phyloP scores from a whole-genome alignment of 192 early-diverging fungal genomes.

The Backusella sp. region DNA sequence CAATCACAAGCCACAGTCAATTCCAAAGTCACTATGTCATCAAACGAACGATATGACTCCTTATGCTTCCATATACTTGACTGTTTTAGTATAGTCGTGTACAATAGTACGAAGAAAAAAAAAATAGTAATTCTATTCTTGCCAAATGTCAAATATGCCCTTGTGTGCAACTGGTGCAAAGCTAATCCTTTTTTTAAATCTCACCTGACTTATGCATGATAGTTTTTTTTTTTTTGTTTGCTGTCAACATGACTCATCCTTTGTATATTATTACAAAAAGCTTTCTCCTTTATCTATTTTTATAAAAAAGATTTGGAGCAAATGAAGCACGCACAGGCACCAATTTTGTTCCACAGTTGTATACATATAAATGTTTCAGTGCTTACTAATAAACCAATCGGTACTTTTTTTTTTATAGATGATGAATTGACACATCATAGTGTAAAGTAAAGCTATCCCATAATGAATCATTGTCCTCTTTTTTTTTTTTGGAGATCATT shows the following conservation, averaged over 20 bases:
- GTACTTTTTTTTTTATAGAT: no score
- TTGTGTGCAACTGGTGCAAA: not conserved
- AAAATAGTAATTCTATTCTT: not conserved
- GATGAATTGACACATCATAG: no score
- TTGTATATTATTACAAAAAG: not conserved
- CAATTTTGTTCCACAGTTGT: no score
- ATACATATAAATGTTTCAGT: no score
- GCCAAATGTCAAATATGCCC: not conserved
- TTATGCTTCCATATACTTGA: not conserved
- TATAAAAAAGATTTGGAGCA: no score
- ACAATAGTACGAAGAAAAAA: not conserved
- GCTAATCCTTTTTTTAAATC: not conserved
- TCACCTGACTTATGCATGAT: not conserved
- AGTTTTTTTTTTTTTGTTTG: not conserved
- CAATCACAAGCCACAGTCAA: slow-evolving; percentile 3
- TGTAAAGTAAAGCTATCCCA: no score
- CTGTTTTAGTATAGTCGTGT: not conserved
- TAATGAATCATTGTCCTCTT: no score
- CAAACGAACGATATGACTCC: not conserved
- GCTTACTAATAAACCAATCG: no score
- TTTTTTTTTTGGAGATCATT: no score
- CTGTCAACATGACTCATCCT: slow-evolving; percentile 1
- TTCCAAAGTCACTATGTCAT: not conserved
- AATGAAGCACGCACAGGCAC: no score
- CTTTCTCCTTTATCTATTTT: not conserved